Evolutionary conservation across 78 protist species (phyloP), one percentile per base, ranked within the genome.

Genomic region (Anaeramoeba ignava): DNA sequence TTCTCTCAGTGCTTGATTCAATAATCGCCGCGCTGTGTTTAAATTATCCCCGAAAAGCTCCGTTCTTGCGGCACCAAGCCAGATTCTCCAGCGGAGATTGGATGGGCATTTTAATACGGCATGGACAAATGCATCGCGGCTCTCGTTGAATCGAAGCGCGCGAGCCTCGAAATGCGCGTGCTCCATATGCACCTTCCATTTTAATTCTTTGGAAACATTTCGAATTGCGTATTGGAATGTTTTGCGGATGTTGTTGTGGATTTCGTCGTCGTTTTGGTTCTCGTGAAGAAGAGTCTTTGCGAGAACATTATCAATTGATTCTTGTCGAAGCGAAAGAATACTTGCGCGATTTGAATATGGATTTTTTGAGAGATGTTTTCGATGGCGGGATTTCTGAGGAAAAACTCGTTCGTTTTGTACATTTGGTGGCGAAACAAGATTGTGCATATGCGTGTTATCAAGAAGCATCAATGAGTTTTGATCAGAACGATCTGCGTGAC

Each of bases 141-240:
- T 2, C n/a, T 78, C 37, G 1, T 39, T 68, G 2, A 90, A 68
- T 80, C 89, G 27, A 38, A 83, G 88, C 3, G 91, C 82, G n/a
- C 93, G 91, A 78, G 92, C 94, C 38, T 92, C 96, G 33, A 91
- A 73, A 82, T 93, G 95, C 12, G 96, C 97, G 0, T 78, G 83
- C 83, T 94, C 97, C 78, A 92, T 90, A 85, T 90, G 83, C n/a
- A 94, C 81, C 89, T 94, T 94, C 97, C 97, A 94, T 27, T 91
- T 88, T 1, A 94, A 90, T 34, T 94, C 97, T 39, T 88, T 40
- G 17, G 95, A 90, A 3, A 93, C 88, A 8, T 80, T 54, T 38
- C 81, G 85, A 27, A 86, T 39, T 1, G 94, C 95, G 34, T 91
- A 84, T 8, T 86, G 81, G 3, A 86, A 90, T 0, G 87, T 82